Evolutionary conservation across 768 basidiomycete species (phyloP), one percentile per base, ranked within the genome.

Genomic region (Phaeotremella skinneri): DNA sequence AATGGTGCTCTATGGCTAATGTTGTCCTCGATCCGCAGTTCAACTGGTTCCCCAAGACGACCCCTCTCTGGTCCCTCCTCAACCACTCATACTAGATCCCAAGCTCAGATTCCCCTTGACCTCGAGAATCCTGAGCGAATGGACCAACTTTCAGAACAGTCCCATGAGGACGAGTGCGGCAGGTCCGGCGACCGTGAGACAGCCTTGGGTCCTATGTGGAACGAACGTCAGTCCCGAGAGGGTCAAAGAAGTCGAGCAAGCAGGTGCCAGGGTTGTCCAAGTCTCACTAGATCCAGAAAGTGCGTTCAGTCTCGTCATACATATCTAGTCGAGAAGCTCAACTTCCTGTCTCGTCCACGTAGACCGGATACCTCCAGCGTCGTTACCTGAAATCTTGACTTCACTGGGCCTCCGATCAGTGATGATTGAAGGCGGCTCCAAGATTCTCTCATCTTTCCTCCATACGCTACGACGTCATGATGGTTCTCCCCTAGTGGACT

Each of bases 351-450:
- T 32, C 4, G 29, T 6, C 30, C 34, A 31, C 42, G 17, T 41
- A 74, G 75, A 70, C 29, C 61, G 65, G 13, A 68, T 76, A 45
- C 45, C 67, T 9, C 67, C 74, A 2, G 17, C 34, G 14, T 70
- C 71, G 3, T 73, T 89, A 17, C 82, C 92, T 3, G 67, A 63
- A 13, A 77, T 78, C 5, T 79, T 96, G 25, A 77, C 76, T n/a
- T 75, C 77, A 11, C 78, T 81, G n/a, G 85, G 83, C 2, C 80
- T 94, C 61, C 77, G 78, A 11, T 87, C 85, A 11, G 79, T 97
- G 55, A 99, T 99, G 94, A 89, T 97, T 4, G 96, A 99, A 79
- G 96, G 96, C 52, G 96, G 96, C 16, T 88, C 90, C 7, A 78
- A 79, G 7, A 81, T 99, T 62, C 91, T 99, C 56, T 80, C 81